A percentile compares a stretch with the other conserved stretches of the same genome.
Conservation (phyloP, 2,329 filamentous ascomycete genomes). For the Fusarium sp. region DNA sequence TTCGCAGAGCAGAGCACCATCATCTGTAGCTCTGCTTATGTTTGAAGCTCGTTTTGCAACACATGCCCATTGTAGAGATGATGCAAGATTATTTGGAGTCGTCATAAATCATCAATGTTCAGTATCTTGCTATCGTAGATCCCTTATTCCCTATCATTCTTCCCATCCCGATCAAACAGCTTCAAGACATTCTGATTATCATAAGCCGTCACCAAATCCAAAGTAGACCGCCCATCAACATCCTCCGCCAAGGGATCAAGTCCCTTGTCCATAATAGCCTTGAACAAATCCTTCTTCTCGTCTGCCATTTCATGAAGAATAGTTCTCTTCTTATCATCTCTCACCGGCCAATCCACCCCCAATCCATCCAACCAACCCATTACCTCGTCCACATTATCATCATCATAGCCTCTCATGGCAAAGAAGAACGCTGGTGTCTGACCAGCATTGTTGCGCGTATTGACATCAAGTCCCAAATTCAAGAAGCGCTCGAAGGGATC, state of each 20-base stretch:
- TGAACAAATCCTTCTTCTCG: neutral
- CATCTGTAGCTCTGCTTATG: no score
- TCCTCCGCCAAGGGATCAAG: slow-evolving; percentile 22
- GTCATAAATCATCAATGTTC: no score
- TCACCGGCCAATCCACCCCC: slow-evolving; percentile 24
- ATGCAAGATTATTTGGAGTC: no score
- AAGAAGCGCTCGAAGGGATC: slow-evolving; percentile 3
- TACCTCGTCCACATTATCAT: neutral
- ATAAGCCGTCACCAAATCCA: slow-evolving; percentile 18
- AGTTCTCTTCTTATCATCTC: slow-evolving; percentile 11
- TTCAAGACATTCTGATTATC: neutral
- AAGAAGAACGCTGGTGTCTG: slow-evolving; percentile 20
- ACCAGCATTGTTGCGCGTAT: slow-evolving; percentile 20
- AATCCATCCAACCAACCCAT: slow-evolving; percentile 11
- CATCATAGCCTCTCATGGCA: neutral
- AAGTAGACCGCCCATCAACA: slow-evolving; percentile 11
- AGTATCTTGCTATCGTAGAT: neutral
- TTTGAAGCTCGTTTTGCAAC: neutral
- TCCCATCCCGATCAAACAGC: slow-evolving; percentile 11
- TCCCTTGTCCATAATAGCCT: slow-evolving; percentile 3
- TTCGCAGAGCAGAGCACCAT: neutral
- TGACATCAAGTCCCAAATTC: slow-evolving; percentile 17
- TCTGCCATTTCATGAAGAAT: slow-evolving; percentile 18
- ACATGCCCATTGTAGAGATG: neutral
- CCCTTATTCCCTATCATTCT: neutral